Conservation (phyloP, 2,329 filamentous ascomycete species). For the Penicillium sp. region DNA sequence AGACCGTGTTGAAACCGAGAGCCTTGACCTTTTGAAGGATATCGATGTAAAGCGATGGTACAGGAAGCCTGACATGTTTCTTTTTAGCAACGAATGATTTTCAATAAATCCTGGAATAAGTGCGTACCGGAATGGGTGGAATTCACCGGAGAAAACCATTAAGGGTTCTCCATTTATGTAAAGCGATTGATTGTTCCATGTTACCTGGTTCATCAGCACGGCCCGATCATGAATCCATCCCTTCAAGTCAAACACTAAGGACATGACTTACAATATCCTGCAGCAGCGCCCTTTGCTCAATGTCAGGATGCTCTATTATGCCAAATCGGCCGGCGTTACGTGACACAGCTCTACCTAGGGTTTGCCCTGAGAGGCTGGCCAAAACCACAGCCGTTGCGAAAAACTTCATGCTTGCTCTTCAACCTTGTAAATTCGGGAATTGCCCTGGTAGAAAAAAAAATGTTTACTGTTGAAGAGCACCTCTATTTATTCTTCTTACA, state of each 20-base stretch:
- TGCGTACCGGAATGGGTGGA: slow-evolving; percentile 61
- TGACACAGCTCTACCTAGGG: slow-evolving; percentile 46
- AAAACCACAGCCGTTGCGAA: slow-evolving; percentile 25
- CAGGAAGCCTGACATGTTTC: slow-evolving; percentile 48
- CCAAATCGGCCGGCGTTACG: slow-evolving; percentile 50
- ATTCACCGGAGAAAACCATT: slow-evolving; percentile 69
- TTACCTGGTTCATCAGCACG: slow-evolving; percentile 42
- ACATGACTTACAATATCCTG: slow-evolving; percentile 52
- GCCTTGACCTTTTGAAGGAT: slow-evolving; percentile 80
- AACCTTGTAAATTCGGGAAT: neutral
- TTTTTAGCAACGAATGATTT: neutral
- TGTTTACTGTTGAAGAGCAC: too few species aligned
- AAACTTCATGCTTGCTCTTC: slow-evolving; percentile 28
- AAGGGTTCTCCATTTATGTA: slow-evolving; percentile 66
- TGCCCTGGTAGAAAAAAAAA: neutral
- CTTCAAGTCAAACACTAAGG: neutral
- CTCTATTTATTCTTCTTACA: neutral
- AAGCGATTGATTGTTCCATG: slow-evolving; percentile 69
- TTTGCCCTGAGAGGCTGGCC: slow-evolving; percentile 42
- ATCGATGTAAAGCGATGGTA: slow-evolving; percentile 63
- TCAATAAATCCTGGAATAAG: neutral
- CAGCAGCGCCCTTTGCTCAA: slow-evolving; percentile 45
- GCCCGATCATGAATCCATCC: neutral
- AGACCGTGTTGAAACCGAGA: slow-evolving; percentile 73
- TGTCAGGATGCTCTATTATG: slow-evolving; percentile 34